These are phyloP conservation scores for Rossbeevera mucosa DNA, from an alignment of 768 basidiomycete species.

Conservation along the genomic window DNA sequence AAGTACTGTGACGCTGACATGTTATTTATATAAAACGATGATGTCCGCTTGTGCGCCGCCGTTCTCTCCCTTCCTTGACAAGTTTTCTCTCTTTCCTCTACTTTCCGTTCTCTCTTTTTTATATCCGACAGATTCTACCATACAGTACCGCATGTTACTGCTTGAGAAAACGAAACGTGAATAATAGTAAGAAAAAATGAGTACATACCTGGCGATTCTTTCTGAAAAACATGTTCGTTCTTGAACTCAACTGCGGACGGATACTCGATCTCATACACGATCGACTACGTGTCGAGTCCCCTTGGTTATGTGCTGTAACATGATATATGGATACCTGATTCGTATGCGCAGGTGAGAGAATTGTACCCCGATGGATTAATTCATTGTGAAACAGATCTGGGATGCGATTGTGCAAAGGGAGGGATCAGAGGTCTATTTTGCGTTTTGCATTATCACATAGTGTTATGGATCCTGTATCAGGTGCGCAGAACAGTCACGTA, in stretches of 20 bases:
- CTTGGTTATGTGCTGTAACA: not conserved
- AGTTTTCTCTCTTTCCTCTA: not conserved
- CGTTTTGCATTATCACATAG: not conserved
- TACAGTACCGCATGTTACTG: not conserved
- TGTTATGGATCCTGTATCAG: not conserved
- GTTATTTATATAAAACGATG: not conserved
- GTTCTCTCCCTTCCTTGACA: not conserved
- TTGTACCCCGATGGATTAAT: not conserved
- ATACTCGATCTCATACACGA: not conserved
- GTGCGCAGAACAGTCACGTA: not conserved
- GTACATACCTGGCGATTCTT: not conserved
- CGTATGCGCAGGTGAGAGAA: not conserved
- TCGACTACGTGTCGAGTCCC: not conserved
- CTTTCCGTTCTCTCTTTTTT: not conserved
- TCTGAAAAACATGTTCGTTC: not conserved
- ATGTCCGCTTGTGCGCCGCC: not conserved
- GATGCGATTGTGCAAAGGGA: not conserved
- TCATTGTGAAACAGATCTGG: not conserved
- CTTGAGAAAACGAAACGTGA: not conserved
- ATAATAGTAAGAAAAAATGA: not conserved
- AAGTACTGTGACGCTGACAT: not conserved
- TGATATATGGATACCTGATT: not conserved
- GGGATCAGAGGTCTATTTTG: not conserved
- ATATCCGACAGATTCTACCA: not conserved
- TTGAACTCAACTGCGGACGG: not conserved